Conservation (phyloP, 2,329 filamentous ascomycete genomes). For the Sporothrix pallida region DNA sequence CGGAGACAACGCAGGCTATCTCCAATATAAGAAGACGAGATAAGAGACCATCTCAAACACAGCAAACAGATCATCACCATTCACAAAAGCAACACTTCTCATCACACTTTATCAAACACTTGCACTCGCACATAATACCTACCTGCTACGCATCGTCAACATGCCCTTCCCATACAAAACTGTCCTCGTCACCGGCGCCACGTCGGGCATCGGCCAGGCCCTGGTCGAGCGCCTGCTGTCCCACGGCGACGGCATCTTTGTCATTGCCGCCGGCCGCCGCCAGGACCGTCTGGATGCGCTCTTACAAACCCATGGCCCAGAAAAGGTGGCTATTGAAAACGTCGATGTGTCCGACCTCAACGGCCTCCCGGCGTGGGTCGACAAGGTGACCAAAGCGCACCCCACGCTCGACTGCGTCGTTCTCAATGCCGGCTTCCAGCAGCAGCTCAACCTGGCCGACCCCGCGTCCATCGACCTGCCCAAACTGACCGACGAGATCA, state of each 20-base stretch:
- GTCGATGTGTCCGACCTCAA: constrained; percentile 56
- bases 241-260: constrained; percentile 51
- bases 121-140: too few species aligned
- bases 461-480: constrained; percentile 48
- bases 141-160: neutral
- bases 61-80: neutral
- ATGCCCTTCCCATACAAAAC: constrained; percentile 63
- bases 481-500: constrained; percentile 42
- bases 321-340: constrained; percentile 48
- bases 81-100: neutral
- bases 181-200: constrained; percentile 61
- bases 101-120: too few species aligned
- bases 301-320: constrained; percentile 50
- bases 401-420: constrained; percentile 62
- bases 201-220: constrained; percentile 58
- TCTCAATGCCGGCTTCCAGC: constrained; percentile 63
- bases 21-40: neutral
- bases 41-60: neutral
- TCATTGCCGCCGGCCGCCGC: constrained; percentile 61
- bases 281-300: constrained; percentile 57
- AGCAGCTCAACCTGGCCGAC: constrained; percentile 53
- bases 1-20: neutral
- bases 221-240: constrained; percentile 52
- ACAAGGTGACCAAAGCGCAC: constrained; percentile 47
- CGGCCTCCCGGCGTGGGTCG: constrained; percentile 51